A percentile compares a stretch with the other conserved stretches of the same genome.
Conservation (phyloP, 129 eudicot genomes). For the Tagetes erecta region DNA sequence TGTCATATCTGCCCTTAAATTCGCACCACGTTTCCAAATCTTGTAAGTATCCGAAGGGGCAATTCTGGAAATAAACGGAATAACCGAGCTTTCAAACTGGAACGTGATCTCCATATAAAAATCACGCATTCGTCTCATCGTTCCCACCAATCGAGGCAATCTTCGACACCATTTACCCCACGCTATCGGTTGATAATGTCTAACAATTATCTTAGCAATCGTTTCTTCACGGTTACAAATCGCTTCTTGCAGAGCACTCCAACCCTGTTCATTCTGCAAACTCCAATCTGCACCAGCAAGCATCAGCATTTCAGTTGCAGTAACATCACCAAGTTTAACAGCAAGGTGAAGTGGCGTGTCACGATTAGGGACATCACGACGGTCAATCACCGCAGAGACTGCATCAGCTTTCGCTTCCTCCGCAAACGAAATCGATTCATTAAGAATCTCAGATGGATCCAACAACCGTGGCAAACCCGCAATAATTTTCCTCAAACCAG, state of each 20-base stretch:
- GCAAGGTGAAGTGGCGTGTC: conserved; percentile 83
- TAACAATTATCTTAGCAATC: conserved; percentile 65
- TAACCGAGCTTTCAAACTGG: conserved; percentile 91
- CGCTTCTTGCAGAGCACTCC: conserved; percentile 93
- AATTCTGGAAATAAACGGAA: conserved; percentile 77
- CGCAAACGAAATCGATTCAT: conserved; percentile 57
- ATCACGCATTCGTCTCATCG: conserved; percentile 87
- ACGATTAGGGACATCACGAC: conserved; percentile 75
- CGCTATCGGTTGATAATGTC: conserved; percentile 86
- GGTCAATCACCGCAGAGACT: conserved; percentile 65
- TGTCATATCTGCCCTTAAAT: conserved; percentile 89
- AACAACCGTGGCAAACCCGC: conserved; percentile 59
- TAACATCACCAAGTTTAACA: conserved; percentile 68
- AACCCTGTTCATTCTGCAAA: conserved; percentile 84
- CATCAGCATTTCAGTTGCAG: conserved; percentile 80
- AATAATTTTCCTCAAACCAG: conserved; percentile 51
- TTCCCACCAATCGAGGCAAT: conserved; percentile 66
- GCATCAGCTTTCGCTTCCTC: conserved; percentile 87
- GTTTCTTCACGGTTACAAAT: conserved; percentile 70
- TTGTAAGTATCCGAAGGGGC: conserved; percentile 92
- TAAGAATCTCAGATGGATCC: conserved; percentile 65
- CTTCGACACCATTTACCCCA: conserved; percentile 96
- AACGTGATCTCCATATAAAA: conserved; percentile 91
- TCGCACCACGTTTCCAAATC: conserved; percentile 89
- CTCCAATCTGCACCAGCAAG: conserved; percentile 93